Conservation (phyloP, 1,284 basidiomycete species). For the Vanrija sp. region DNA sequence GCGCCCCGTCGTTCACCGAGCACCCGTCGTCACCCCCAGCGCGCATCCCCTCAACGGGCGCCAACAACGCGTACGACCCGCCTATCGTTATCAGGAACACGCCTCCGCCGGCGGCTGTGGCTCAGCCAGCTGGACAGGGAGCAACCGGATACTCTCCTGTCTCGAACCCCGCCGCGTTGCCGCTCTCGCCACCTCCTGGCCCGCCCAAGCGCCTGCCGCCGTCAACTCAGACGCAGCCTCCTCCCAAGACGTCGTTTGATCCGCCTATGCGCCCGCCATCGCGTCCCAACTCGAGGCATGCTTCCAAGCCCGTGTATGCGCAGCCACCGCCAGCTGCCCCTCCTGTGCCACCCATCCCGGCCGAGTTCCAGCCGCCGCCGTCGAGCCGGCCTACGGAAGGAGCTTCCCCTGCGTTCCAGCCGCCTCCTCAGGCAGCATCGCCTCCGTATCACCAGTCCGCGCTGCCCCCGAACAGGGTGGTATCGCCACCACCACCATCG, state of each 20-base stretch:
- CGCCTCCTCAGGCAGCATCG: neutral
- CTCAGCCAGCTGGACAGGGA: constrained; percentile 1
- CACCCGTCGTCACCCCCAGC: no score
- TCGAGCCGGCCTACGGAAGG: neutral
- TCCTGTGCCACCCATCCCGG: constrained; percentile 14
- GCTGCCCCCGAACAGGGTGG: neutral
- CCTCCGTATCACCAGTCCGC: no score
- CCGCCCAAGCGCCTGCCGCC: constrained; percentile 10
- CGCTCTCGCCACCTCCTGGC: neutral
- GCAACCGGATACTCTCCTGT: neutral
- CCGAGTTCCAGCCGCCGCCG: neutral
- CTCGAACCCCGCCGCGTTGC: neutral
- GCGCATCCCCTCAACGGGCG: no score
- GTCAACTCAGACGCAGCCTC: constrained; percentile 8
- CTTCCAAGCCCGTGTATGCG: constrained; percentile 6
- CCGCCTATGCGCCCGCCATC: constrained; percentile 25
- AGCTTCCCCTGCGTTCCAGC: neutral
- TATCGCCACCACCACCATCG: neutral
- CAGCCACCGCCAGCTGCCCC: constrained; percentile 9
- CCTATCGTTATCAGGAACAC: no score
- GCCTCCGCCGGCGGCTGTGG: neutral
- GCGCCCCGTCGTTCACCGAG: no score
- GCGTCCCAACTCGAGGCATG: constrained; percentile 12
- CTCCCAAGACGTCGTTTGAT: constrained; percentile 26
- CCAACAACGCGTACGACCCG: no score